Evolutionary conservation across 116 monocot genomes (phyloP).

Genomic region (Papilionanthe hybrid): DNA sequence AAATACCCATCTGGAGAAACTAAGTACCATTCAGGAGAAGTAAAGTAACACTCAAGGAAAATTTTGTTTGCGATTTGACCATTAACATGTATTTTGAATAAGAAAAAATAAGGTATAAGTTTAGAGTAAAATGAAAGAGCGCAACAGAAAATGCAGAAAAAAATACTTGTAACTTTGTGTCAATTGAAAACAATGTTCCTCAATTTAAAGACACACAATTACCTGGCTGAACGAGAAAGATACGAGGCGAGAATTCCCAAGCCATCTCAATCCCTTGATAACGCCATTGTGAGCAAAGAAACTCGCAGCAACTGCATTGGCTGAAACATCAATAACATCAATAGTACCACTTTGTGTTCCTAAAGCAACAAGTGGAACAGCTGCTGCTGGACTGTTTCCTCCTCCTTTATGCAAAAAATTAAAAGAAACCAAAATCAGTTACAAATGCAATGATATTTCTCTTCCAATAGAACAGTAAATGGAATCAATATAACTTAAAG

Average conservation of each 20-base stretch:
- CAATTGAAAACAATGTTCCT: background rate
- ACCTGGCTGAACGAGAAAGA: slow-evolving; percentile 95
- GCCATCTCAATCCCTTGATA: slow-evolving; percentile 93
- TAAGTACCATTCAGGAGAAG: too few relatives aligned
- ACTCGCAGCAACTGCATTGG: slow-evolving; percentile 89
- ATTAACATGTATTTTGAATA: background rate
- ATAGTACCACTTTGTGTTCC: slow-evolving; percentile 92
- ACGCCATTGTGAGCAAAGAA: slow-evolving; percentile 81
- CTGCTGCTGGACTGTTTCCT: slow-evolving; percentile 90
- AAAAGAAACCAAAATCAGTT: background rate
- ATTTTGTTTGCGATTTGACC: too few relatives aligned
- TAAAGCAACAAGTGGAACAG: slow-evolving; percentile 92
- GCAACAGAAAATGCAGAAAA: background rate
- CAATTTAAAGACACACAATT: slow-evolving; percentile 1
- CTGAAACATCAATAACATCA: slow-evolving; percentile 93
- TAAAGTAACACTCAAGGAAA: too few relatives aligned
- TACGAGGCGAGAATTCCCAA: slow-evolving; percentile 97
- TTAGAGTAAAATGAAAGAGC: too few relatives aligned
- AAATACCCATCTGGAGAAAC: too few relatives aligned
- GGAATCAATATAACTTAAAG: slow-evolving; percentile 3
- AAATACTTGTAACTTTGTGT: background rate
- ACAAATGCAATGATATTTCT: slow-evolving; percentile 4
- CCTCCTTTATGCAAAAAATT: slow-evolving; percentile 61
- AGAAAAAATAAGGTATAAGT: background rate
- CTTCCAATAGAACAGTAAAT: slow-evolving; percentile 7